A percentile compares a stretch with the other conserved stretches of the same genome.
These are phyloP conservation scores for Abrus pulchellus DNA, from an alignment of 306 rosid genomes.

Conservation along the genomic window DNA sequence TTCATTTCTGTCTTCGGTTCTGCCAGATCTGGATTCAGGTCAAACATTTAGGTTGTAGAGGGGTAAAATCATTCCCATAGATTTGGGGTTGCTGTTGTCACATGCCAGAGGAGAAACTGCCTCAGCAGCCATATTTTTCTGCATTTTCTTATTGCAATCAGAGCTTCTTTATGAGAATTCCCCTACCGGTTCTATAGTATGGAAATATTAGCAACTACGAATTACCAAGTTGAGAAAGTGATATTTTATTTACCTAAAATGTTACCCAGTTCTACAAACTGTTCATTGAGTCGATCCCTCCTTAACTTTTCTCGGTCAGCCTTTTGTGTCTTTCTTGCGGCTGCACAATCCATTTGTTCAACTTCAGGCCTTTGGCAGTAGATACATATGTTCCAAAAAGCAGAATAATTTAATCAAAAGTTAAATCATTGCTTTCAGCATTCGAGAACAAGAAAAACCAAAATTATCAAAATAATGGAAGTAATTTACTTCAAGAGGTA, in stretches of 20 bases:
- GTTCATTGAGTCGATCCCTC: conserved; percentile 86
- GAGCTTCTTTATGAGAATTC: background rate
- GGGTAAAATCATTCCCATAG: background rate
- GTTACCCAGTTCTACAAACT: conserved; percentile 75
- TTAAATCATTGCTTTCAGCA: conserved; percentile 38
- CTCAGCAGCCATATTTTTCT: background rate
- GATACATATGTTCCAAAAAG: conserved; percentile 35
- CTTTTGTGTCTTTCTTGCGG: conserved; percentile 82
- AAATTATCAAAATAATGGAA: background rate
- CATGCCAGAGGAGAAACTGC: background rate
- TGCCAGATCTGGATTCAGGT: too few species aligned
- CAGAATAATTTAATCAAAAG: conserved; percentile 7
- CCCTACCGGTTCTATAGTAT: background rate
- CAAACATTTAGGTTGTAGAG: background rate
- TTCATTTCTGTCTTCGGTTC: too few species aligned
- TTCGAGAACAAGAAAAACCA: conserved; percentile 30
- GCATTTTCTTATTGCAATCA: background rate
- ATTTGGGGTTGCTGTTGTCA: background rate
- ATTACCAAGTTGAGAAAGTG: conserved; percentile 10
- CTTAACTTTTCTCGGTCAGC: conserved; percentile 91
- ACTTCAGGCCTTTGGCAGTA: conserved; percentile 66
- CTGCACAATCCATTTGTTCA: conserved; percentile 66
- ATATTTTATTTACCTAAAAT: conserved; percentile 62
- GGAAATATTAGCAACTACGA: background rate
- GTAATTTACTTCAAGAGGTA: conserved; percentile 34